Base-by-base conservation (phyloP, 163 green algal genomes). In the Volvox carteri region DNA sequence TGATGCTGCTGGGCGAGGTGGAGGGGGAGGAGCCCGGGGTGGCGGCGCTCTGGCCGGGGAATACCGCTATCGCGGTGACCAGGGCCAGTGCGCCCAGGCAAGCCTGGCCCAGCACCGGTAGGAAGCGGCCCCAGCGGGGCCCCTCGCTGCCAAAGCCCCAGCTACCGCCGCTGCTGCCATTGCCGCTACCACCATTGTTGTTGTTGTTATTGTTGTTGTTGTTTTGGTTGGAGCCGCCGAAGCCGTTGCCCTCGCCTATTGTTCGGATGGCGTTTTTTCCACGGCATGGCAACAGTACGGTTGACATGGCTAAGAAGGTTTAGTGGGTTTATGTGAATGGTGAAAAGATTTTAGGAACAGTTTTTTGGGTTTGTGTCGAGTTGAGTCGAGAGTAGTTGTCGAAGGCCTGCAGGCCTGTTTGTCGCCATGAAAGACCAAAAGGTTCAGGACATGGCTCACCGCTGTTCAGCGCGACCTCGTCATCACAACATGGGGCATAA, bases 51-150 rank as follows among this genome's bases (percentile, higher is more conserved):
- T 30, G n/a, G 30, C 30, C 19, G 7, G 62, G 62, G 65, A 87
- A 78, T 14, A 18, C 46, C 14, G 80, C 80, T 7, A 56, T 7
- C 39, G 46, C 62, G 1, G 54, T 9, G 33, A 44, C 28, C 16
- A 87, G 48, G 6, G 30, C 62, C 16, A 87, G 5, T 42, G 41
- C 78, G 78, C 78, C 78, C 2, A 86, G 28, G 8, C 65, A 33
- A 14, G 78, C 78, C 5, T 54, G 80, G 44, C 30, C 19, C 8
- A 79, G 54, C 19, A 85, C 14, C 30, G 48, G 75, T 3, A 56
- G 11, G 33, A 84, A 68, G 75, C 30, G 48, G n/a, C n/a, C n/a
- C 25, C 35, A 67, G 4, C 25, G 1, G 42, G 21, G 16, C 41
- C 78, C 23, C 12, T 41, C 12, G 14, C 11, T 39, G 62, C 62